Base-by-base conservation (phyloP, 2,329 filamentous ascomycete species). In the Juglanconis juglandina region DNA sequence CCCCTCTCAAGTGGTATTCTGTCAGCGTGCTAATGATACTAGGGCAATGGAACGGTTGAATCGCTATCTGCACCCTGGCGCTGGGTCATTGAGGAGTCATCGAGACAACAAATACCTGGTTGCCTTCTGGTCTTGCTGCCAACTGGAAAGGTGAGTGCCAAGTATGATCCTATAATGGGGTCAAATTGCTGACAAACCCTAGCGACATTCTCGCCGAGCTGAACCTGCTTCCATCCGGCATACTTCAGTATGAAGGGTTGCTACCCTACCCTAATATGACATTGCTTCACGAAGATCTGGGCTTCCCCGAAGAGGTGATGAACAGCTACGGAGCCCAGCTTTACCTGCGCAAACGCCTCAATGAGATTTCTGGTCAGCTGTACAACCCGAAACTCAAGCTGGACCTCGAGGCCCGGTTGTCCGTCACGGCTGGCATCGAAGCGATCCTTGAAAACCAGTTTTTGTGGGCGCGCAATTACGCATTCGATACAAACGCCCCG, bases 121-220 rank as follows among this genome's bases (percentile, higher is more conserved):
- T 67, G 89, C 91, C 0, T 97, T 93, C 68, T 98, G 94, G 94
- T 95, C 93, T 7, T 96, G 91, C 71, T 78, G 97, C 64, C 94
- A 98, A 70, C 81, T 98, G 10, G 94, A 98, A 74, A 96, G 88
- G 89, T 91, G 73, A 66, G 74, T 63, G 7, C 17, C 11, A 53
- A 14, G n/a, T 30, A 32, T 37, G 32, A 48, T 24, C 24, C 37
- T 6, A 34, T 47, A 50, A 56, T 46, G 56, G 49, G 33, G 33
- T 66, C 61, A 63, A 62, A 57, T 67, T 61, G 56, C 57, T 65
- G 54, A 58, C 11, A 3, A 24, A 13, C 34, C 50, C 14, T 60
- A 92, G 92, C 73, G 94, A 98, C 72, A 91, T 98, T 50, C 82
- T 97, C 51, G 95, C 95, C 3, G 95, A 99, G 74, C 80, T 98